Percentiles rank a stretch among this genome's conserved stretches.
Evolutionary conservation across 2,329 filamentous ascomycete genomes (phyloP).

Genomic region (Didymella glomerata): DNA sequence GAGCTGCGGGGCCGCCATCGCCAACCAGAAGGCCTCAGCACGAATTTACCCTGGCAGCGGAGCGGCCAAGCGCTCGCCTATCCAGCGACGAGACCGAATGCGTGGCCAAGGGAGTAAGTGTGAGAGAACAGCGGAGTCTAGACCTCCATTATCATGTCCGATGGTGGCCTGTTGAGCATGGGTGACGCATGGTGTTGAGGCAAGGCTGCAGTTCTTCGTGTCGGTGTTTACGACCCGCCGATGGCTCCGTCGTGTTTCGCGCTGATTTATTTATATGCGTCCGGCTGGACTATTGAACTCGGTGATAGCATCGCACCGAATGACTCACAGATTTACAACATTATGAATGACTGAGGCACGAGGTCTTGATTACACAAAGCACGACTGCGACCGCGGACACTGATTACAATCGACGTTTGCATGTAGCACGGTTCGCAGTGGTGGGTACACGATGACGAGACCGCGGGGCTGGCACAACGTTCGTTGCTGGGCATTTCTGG

Average conservation of each 20-base stretch:
- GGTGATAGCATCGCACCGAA: constrained; percentile 18
- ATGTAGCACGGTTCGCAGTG: constrained; percentile 8
- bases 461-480: constrained; percentile 24
- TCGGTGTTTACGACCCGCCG: constrained; percentile 24
- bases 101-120: constrained; percentile 14
- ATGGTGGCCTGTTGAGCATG: constrained; percentile 21
- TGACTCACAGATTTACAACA: constrained; percentile 15
- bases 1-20: constrained; percentile 21
- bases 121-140: constrained; percentile 32
- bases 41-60: constrained; percentile 21
- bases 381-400: constrained; percentile 1
- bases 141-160: constrained; percentile 25
- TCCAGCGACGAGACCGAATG: constrained; percentile 17
- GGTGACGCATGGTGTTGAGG: constrained; percentile 30
- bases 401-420: constrained; percentile 16
- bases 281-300: constrained; percentile 16
- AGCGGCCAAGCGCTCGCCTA: constrained; percentile 33
- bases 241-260: constrained; percentile 18
- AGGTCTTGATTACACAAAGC: constrained; percentile 7
- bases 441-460: constrained; percentile 31
- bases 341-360: constrained; percentile 11
- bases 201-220: constrained; percentile 21
- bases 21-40: constrained; percentile 13
- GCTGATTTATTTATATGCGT: constrained; percentile 10
- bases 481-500: constrained; percentile 32